Evolutionary conservation across 2,329 filamentous ascomycete genomes (phyloP).

Genomic region (Fulvia fulva): DNA sequence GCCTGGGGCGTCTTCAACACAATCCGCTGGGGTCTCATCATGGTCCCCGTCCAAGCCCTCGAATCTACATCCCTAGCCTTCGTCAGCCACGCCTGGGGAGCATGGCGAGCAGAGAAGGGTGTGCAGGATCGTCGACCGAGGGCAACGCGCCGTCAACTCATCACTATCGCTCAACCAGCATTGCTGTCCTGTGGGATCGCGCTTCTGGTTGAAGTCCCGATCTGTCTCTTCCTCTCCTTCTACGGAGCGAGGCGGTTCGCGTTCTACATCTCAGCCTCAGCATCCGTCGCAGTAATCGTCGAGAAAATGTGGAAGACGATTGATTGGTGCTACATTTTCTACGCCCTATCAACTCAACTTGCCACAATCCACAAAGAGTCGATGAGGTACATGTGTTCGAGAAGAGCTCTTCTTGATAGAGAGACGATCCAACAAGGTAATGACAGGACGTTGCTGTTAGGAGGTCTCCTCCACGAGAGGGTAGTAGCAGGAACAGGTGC

Average conservation of each 20-base stretch:
- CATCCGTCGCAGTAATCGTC: conserved; percentile 57
- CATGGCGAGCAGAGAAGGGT: conserved; percentile 40
- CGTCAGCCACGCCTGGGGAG: conserved; percentile 63
- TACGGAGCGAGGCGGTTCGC: conserved; percentile 60
- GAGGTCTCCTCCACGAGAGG: too few relatives aligned
- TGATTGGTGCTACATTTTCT: conserved; percentile 64
- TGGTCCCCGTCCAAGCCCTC: conserved; percentile 66
- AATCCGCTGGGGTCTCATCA: conserved; percentile 69
- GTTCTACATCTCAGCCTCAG: conserved; percentile 55
- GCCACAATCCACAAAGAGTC: conserved; percentile 59
- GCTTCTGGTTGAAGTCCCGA: conserved; percentile 56
- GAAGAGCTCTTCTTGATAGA: too few relatives aligned
- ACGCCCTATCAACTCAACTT: conserved; percentile 62
- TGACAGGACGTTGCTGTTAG: too few relatives aligned
- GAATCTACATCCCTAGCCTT: conserved; percentile 64
- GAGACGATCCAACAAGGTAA: too few relatives aligned
- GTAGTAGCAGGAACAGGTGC: too few relatives aligned
- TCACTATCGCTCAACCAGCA: conserved; percentile 50
- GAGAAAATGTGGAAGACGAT: conserved; percentile 61
- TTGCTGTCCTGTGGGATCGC: conserved; percentile 52
- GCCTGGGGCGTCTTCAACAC: conserved; percentile 72
- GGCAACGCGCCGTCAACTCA: conserved; percentile 17
- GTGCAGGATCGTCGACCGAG: conserved; percentile 16
- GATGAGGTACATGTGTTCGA: too few relatives aligned
- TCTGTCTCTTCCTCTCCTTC: conserved; percentile 59